A percentile compares a stretch with the other conserved stretches of the same genome.
Conservation (phyloP, 129 eudicot genomes). For the Silybum marianum region DNA sequence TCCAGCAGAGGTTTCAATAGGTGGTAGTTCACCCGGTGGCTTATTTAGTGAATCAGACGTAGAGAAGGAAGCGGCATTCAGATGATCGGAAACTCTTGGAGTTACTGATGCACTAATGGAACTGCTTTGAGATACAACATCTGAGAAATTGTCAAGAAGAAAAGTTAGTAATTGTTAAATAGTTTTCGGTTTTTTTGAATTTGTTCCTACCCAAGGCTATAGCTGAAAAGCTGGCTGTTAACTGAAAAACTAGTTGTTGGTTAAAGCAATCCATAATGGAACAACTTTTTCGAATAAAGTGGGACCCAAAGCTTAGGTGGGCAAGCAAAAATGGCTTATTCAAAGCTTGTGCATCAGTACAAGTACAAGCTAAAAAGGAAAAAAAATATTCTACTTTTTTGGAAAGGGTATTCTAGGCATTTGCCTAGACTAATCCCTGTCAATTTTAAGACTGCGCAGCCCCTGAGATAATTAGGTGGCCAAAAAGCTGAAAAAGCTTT, state of each 20-base stretch:
- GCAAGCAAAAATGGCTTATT: neutral
- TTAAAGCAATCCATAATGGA: neutral
- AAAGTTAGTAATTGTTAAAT: conserved; percentile 1
- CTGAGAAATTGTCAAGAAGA: conserved; percentile 41
- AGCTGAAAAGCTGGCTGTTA: neutral
- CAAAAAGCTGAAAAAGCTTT: neutral
- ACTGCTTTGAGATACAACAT: conserved; percentile 59
- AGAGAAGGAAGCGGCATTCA: conserved; percentile 30
- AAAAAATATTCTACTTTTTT: neutral
- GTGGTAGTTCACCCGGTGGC: conserved; percentile 22
- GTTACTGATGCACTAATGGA: conserved; percentile 66
- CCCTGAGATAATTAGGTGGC: too few species aligned
- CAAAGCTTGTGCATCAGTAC: neutral
- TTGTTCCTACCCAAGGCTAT: neutral
- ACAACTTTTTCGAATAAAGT: neutral
- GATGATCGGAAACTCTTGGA: conserved; percentile 60
- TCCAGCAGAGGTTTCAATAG: conserved; percentile 21
- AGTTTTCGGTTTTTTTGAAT: neutral
- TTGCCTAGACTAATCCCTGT: too few species aligned
- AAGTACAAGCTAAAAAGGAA: neutral
- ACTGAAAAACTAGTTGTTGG: neutral
- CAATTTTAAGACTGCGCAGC: too few species aligned
- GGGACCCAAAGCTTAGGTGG: neutral
- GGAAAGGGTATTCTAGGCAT: too few species aligned
- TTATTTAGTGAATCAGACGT: conserved; percentile 39